These are phyloP conservation scores for Annulohypoxylon truncatum DNA, from an alignment of 2,329 filamentous ascomycete species.

Conservation along the genomic window DNA sequence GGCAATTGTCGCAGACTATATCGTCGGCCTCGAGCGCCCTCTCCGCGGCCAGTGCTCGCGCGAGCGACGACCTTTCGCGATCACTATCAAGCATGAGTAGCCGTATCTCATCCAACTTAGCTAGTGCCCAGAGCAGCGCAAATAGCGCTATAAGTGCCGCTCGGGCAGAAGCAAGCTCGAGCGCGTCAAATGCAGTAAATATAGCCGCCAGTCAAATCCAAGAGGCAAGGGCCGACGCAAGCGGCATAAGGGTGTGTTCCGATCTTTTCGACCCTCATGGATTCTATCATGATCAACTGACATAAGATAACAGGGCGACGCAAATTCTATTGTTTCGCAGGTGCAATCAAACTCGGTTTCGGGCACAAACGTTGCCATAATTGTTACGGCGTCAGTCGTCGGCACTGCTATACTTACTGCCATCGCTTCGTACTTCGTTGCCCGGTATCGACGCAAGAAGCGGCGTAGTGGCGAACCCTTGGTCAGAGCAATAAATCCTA, in stretches of 20 bases:
- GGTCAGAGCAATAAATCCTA: conserved; percentile 4
- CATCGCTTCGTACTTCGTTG: conserved; percentile 40
- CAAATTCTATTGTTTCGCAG: conserved; percentile 41
- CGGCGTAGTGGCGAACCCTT: conserved; percentile 29
- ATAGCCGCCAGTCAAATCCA: conserved; percentile 49
- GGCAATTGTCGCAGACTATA: conserved; percentile 47
- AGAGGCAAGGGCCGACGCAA: conserved; percentile 38
- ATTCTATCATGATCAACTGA: conserved; percentile 14
- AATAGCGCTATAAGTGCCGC: conserved; percentile 60
- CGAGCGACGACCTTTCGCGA: conserved; percentile 42
- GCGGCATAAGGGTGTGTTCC: conserved; percentile 38
- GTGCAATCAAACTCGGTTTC: conserved; percentile 45
- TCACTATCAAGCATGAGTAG: conserved; percentile 48
- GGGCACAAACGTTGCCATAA: conserved; percentile 47
- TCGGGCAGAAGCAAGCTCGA: conserved; percentile 65
- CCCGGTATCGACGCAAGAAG: conserved; percentile 47
- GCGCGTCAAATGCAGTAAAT: conserved; percentile 64
- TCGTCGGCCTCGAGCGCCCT: conserved; percentile 49
- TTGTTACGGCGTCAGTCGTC: conserved; percentile 44
- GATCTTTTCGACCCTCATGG: not conserved
- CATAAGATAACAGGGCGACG: conserved; percentile 37
- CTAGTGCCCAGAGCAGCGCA: conserved; percentile 47
- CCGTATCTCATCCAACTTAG: conserved; percentile 44
- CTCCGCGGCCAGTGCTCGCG: conserved; percentile 43
- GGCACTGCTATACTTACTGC: conserved; percentile 46